These are phyloP conservation scores for Lepidium didymum DNA, from an alignment of 345 rosid species.

Conservation along the genomic window DNA sequence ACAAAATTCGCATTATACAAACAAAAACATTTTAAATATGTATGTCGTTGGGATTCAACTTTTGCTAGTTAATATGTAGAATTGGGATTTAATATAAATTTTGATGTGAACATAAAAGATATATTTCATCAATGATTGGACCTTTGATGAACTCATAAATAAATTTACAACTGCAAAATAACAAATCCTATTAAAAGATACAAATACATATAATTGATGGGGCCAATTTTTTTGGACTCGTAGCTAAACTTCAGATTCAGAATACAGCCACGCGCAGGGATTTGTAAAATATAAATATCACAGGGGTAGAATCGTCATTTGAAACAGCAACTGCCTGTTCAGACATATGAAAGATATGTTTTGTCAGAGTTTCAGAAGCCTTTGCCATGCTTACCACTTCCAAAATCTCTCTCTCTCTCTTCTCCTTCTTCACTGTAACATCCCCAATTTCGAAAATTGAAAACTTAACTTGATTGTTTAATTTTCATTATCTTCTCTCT, in stretches of 20 bases:
- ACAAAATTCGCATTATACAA: too few species aligned
- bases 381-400: background rate
- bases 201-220: constrained; percentile 13
- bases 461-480: background rate
- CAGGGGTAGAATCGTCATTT: constrained; percentile 22
- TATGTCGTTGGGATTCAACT: too few species aligned
- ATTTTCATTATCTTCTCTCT: background rate
- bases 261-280: constrained; percentile 8
- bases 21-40: too few species aligned
- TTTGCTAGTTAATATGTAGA: too few species aligned
- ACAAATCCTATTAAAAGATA: constrained; percentile 8
- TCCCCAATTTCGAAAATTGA: background rate
- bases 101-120: background rate
- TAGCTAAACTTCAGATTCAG: constrained; percentile 15
- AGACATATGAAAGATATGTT: constrained; percentile 32
- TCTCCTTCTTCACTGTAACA: background rate
- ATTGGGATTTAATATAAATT: background rate
- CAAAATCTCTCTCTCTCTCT: background rate
- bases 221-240: constrained; percentile 4
- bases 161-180: background rate
- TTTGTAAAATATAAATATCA: constrained; percentile 20
- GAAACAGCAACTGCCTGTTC: constrained; percentile 19
- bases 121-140: constrained; percentile 15
- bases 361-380: constrained; percentile 26
- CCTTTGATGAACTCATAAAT: constrained; percentile 14